phyloP scores from a whole-genome alignment of 2,329 filamentous ascomycete species.

The Aureobasidium sp. region DNA sequence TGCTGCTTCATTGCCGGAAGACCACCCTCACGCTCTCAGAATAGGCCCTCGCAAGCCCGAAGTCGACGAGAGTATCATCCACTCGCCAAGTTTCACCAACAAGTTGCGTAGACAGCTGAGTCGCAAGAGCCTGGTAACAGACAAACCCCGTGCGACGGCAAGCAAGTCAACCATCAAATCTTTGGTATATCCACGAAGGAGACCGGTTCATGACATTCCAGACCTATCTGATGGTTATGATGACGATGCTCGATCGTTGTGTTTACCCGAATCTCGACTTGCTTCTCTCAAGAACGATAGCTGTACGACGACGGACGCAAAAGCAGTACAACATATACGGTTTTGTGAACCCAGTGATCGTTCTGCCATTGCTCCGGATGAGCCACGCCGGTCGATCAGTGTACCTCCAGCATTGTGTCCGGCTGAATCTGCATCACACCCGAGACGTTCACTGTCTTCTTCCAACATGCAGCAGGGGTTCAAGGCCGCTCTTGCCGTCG shows the following conservation, averaged over 20 bases:
- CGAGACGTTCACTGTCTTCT: not conserved
- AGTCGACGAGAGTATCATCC: slow-evolving; percentile 16
- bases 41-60: slow-evolving; percentile 14
- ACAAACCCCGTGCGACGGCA: not conserved
- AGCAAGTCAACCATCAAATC: not conserved
- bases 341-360: not conserved
- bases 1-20: slow-evolving; percentile 21
- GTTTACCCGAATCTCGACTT: slow-evolving; percentile 3
- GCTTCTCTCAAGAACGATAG: not conserved
- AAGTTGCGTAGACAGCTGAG: slow-evolving; percentile 20
- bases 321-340: too few species aligned
- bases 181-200: not conserved
- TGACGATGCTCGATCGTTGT: slow-evolving; percentile 6
- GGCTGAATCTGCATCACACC: not conserved
- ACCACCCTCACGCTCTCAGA: slow-evolving; percentile 23
- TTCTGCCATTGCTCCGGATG: not conserved
- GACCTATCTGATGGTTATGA: not conserved
- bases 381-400: not conserved
- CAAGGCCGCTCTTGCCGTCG: not conserved
- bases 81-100: slow-evolving; percentile 19
- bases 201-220: not conserved
- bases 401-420: not conserved
- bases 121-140: not conserved
- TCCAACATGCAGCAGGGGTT: not conserved
- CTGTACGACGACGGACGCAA: not conserved